Percentiles rank a stretch among this genome's conserved stretches.
Conservation (phyloP, 495 filamentous ascomycete genomes). For the Penicillium arizonense region DNA sequence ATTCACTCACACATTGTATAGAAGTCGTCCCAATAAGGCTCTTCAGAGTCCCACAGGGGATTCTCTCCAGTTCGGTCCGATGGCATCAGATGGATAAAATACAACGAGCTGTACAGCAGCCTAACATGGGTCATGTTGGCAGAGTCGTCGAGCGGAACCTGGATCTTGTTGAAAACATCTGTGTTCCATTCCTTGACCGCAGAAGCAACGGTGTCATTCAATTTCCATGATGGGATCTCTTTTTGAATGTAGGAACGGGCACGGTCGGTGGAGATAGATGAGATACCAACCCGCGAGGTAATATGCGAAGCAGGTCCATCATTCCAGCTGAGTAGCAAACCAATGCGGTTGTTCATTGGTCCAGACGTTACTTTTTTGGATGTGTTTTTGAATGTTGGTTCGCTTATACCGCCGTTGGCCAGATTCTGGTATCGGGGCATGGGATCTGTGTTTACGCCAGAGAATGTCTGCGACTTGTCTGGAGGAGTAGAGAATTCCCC, state of each 20-base stretch:
- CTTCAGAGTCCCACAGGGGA: constrained; percentile 61
- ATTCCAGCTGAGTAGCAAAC: constrained; percentile 34
- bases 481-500: constrained; percentile 53
- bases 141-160: constrained; percentile 51
- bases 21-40: constrained; percentile 69
- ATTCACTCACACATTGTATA: constrained; percentile 34
- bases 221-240: constrained; percentile 55
- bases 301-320: constrained; percentile 30
- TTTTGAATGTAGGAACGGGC: constrained; percentile 50
- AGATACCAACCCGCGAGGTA: constrained; percentile 63
- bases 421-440: constrained; percentile 30
- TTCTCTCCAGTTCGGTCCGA: constrained; percentile 76
- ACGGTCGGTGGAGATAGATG: constrained; percentile 31
- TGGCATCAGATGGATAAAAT: constrained; percentile 65
- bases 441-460: constrained; percentile 44
- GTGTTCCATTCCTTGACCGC: constrained; percentile 57
- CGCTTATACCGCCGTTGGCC: constrained; percentile 25
- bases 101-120: constrained; percentile 67
- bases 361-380: constrained; percentile 28
- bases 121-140: constrained; percentile 60
- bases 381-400: constrained; percentile 25
- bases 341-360: constrained; percentile 37
- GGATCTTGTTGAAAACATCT: constrained; percentile 60
- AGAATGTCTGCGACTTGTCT: constrained; percentile 48
- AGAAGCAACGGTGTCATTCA: constrained; percentile 47